phyloP scores from a whole-genome alignment of 805 yeast species.

The Ogataea haglerorum region DNA sequence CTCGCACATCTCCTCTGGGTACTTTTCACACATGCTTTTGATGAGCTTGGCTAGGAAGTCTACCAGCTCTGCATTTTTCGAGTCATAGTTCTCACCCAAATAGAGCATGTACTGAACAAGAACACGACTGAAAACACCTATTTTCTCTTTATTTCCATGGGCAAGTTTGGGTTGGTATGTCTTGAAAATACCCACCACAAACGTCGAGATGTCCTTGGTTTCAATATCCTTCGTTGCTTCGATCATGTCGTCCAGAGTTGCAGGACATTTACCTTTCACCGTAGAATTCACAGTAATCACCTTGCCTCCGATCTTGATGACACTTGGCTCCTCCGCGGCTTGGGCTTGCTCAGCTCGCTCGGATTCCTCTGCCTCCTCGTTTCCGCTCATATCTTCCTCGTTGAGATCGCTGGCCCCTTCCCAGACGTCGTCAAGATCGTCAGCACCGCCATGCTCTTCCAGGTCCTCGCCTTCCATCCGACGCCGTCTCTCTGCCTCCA shows the following conservation, averaged over 20 bases:
- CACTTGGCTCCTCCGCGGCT: conserved; percentile 12
- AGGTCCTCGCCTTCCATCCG: conserved; percentile 64
- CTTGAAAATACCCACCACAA: conserved; percentile 54
- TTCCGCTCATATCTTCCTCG: conserved; percentile 36
- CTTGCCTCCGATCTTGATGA: conserved; percentile 35
- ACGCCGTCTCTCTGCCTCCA: conserved; percentile 64
- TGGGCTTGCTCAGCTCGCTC: conserved; percentile 8
- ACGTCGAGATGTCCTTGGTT: conserved; percentile 41
- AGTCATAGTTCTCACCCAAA: conserved; percentile 35
- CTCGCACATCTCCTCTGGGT: conserved; percentile 60
- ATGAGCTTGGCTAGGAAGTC: conserved; percentile 41
- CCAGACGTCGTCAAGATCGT: conserved; percentile 73
- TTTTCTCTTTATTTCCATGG: conserved; percentile 73
- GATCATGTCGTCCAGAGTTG: conserved; percentile 41
- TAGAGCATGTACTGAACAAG: conserved; percentile 59
- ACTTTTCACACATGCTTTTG: conserved; percentile 60
- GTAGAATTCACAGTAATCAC: conserved; percentile 22
- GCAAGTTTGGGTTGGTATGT: conserved; percentile 73
- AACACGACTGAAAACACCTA: conserved; percentile 60
- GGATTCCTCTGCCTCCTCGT: conserved; percentile 30
- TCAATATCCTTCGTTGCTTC: conserved; percentile 32
- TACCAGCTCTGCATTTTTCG: conserved; percentile 31
- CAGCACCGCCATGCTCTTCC: conserved; percentile 50
- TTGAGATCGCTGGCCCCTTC: conserved; percentile 46
- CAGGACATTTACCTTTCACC: conserved; percentile 43